Conservation (phyloP, 306 rosid species). For the Parietaria judaica region DNA sequence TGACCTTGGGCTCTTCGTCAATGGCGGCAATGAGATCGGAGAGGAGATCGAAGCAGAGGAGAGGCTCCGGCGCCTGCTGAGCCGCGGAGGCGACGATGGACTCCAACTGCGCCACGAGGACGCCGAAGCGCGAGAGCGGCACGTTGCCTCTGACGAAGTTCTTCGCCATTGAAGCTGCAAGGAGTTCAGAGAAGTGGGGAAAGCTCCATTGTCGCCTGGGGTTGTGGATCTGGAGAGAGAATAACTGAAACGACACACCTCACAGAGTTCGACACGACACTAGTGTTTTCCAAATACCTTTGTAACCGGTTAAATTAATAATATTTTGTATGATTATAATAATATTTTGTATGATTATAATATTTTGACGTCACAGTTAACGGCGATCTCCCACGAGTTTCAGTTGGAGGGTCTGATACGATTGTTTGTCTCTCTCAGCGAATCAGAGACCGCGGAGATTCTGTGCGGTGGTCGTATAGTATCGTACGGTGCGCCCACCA, state of each 20-base stretch:
- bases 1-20: slow-evolving; percentile 76
- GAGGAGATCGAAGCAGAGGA: slow-evolving; percentile 96
- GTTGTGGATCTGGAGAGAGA: neutral
- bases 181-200: neutral
- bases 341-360: no score
- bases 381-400: no score
- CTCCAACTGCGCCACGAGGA: slow-evolving; percentile 88
- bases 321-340: no score
- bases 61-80: slow-evolving; percentile 80
- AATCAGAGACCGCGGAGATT: no score
- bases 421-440: no score
- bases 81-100: slow-evolving; percentile 85
- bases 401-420: no score
- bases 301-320: no score
- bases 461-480: no score
- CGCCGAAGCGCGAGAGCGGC: slow-evolving; percentile 94
- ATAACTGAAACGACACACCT: neutral
- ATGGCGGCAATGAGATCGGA: slow-evolving; percentile 97
- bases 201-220: neutral
- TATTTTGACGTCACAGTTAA: no score
- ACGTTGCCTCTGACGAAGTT: slow-evolving; percentile 41
- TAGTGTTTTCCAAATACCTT: no score
- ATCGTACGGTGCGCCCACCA: no score
- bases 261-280: neutral
- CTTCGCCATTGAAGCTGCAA: slow-evolving; percentile 43